Base-by-base conservation (phyloP, 352 stramenopile species). In the Halophytophthora batemanensis region DNA sequence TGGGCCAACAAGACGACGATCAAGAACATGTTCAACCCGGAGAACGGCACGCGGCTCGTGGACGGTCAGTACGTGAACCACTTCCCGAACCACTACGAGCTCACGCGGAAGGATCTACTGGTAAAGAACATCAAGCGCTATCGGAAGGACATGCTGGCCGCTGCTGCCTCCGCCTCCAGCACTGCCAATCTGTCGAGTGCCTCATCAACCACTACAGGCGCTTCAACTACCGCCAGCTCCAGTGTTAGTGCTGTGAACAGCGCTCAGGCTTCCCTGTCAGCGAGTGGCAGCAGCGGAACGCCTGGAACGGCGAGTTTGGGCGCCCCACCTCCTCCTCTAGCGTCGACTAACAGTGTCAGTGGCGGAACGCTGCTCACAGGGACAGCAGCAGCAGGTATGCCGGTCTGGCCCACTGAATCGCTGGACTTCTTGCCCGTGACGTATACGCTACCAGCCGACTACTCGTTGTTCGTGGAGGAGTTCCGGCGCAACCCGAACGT, bases 91-190 rank as follows among this genome's bases (percentile, higher is more conserved):
- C 87, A 96, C 59, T 93, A 92, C 56, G 84, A 96, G 66, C 81
- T 97, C 35, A 96, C 85, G 37, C 75, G 91, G 13, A 97, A 98
- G 52, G 92, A 98, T 33, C 74, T 97, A 1, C 81, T 98, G 83
- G 87, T 96, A 2, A 98, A 98, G 54, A 98, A 98, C 68, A 86
- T 98, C 48, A 97, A 97, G 53, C 74, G 89, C 2, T 88, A 88
- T 71, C 84, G 83, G 56, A 84, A 85, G 38, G 77, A 90, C 29
- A 77, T 74, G 23, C 48, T 65, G 1, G 50, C 60, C 1, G 45
- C 57, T n/a, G 45, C 49, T 7, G 42, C 50, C 12, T 43, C 50
- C 28, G 18, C 45, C 36, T n/a, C 37, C 5, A 28, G 21, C 19
- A 13, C 25, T 33, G 33, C 37, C 18, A 50, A 11, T 42, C 14